Conservation (phyloP, 257 asterid genomes). For the Solanum bulbocastanum region DNA sequence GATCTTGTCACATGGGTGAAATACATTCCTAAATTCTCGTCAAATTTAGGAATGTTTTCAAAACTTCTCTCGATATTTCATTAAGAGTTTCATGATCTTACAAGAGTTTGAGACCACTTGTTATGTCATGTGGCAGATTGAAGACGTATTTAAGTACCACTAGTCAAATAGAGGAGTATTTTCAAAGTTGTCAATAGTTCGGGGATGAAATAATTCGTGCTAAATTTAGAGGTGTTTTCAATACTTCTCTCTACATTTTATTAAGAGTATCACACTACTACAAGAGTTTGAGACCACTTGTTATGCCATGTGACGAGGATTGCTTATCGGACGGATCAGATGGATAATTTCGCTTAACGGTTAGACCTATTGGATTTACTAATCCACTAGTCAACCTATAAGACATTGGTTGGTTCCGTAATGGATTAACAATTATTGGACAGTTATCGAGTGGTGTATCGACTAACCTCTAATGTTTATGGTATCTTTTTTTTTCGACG, state of each 20-base stretch:
- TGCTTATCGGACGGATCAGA: neutral
- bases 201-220: too few species aligned
- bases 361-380: too few species aligned
- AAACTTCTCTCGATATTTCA: neutral
- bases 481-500: too few species aligned
- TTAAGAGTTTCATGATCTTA: neutral
- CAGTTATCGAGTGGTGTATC: neutral
- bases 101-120: neutral
- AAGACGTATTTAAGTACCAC: neutral
- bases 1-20: neutral
- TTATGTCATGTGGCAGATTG: neutral
- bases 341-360: too few species aligned
- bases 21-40: neutral
- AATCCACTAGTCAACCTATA: neutral
- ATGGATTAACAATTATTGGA: too few species aligned
- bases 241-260: too few species aligned
- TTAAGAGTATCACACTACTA: neutral
- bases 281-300: neutral
- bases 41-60: too few species aligned
- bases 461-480: too few species aligned
- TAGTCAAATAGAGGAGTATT: neutral
- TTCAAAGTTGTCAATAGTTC: neutral
- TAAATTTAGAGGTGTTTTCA: neutral
- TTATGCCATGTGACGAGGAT: neutral
- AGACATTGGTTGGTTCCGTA: too few species aligned